Evolutionary conservation across 2,329 filamentous ascomycete genomes (phyloP).

Genomic region (Trichoderma cornu-damae): DNA sequence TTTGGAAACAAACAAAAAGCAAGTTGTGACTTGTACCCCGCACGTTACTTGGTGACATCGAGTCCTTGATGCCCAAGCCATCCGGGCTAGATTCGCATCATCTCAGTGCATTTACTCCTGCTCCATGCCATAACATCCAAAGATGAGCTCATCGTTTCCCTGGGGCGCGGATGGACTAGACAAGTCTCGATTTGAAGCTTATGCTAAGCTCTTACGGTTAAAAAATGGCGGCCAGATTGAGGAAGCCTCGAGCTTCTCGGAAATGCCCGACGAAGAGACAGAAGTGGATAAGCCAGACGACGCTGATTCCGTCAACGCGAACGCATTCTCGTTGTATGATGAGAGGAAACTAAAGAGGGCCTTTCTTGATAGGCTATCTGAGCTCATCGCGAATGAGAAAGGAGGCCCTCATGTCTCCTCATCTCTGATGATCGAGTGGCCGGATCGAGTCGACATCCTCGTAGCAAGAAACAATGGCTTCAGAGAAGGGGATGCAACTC

Average conservation of each 20-base stretch:
- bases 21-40: no score
- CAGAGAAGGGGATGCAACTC: neutral
- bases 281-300: neutral
- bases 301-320: neutral
- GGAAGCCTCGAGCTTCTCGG: neutral
- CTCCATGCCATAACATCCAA: neutral
- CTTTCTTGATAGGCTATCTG: constrained; percentile 4
- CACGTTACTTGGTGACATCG: neutral
- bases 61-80: neutral
- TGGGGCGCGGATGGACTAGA: neutral
- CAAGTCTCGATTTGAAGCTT: neutral
- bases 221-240: neutral
- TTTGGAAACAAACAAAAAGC: no score
- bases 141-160: neutral
- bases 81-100: neutral
- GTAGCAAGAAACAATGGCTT: neutral
- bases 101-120: neutral
- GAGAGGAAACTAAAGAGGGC: neutral
- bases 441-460: neutral
- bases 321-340: neutral
- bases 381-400: constrained; percentile 4
- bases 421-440: constrained; percentile 4
- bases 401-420: neutral
- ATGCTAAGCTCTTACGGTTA: neutral
- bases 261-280: neutral